These are phyloP conservation scores for Thermoascus crustaceus DNA, from an alignment of 2,329 filamentous ascomycete genomes.

Conservation along the genomic window DNA sequence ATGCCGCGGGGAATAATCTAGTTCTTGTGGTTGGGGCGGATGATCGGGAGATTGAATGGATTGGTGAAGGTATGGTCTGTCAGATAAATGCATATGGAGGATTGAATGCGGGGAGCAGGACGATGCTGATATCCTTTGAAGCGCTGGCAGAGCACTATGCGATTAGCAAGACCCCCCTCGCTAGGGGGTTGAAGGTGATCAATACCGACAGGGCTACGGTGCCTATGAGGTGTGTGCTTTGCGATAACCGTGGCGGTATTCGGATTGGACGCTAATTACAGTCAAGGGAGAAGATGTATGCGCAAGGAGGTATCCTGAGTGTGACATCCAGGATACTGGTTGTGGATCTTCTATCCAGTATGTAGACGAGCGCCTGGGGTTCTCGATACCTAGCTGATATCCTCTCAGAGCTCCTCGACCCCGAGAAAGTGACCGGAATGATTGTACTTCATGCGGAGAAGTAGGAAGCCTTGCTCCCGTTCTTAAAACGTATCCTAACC, in stretches of 20 bases:
- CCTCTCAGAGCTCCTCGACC: slow-evolving; percentile 54
- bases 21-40: slow-evolving; percentile 83
- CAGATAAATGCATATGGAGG: too few relatives aligned
- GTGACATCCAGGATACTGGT: slow-evolving; percentile 93
- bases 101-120: too few relatives aligned
- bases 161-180: slow-evolving; percentile 72
- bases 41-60: slow-evolving; percentile 91
- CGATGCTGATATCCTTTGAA: slow-evolving; percentile 14
- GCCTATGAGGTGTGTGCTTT: slow-evolving; percentile 47
- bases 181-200: slow-evolving; percentile 78
- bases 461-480: slow-evolving; percentile 19
- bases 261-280: slow-evolving; percentile 14
- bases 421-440: slow-evolving; percentile 78
- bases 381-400: slow-evolving; percentile 43
- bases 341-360: slow-evolving; percentile 77
- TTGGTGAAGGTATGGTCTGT: slow-evolving; percentile 60
- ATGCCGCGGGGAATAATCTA: slow-evolving; percentile 89
- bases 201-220: slow-evolving; percentile 93
- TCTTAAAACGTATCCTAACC: slow-evolving; percentile 7
- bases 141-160: slow-evolving; percentile 91
- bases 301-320: slow-evolving; percentile 82
- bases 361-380: slow-evolving; percentile 36
- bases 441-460: slow-evolving; percentile 80
- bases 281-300: slow-evolving; percentile 78
- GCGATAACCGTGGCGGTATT: background rate